These are phyloP conservation scores for Erysimum cheiri DNA, from an alignment of 441 rosid species.

Conservation along the genomic window DNA sequence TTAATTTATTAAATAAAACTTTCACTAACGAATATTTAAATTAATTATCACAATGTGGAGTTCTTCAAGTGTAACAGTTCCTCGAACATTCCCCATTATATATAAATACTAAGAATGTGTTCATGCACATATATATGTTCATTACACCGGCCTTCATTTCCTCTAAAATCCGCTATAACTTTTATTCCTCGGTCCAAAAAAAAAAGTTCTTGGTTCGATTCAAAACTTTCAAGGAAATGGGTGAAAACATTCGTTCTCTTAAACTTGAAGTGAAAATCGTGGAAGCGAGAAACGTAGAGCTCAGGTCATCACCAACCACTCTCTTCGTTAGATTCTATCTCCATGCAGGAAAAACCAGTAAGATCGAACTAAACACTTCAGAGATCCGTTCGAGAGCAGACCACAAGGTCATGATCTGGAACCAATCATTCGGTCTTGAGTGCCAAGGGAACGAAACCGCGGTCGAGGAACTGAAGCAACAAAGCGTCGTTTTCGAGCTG, in stretches of 20 bases:
- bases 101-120: slow-evolving; percentile 26
- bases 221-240: slow-evolving; percentile 40
- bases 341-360: slow-evolving; percentile 56
- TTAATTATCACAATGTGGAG: slow-evolving; percentile 27
- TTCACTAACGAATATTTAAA: slow-evolving; percentile 33
- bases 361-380: slow-evolving; percentile 58
- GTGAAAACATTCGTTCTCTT: slow-evolving; percentile 45
- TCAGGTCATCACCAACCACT: slow-evolving; percentile 44
- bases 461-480: slow-evolving; percentile 52
- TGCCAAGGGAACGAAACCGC: slow-evolving; percentile 60
- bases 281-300: slow-evolving; percentile 66
- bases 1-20: slow-evolving; percentile 16
- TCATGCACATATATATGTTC: slow-evolving; percentile 40
- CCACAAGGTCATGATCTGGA: slow-evolving; percentile 52
- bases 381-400: slow-evolving; percentile 54
- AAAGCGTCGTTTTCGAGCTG: slow-evolving; percentile 66
- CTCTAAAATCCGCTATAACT: slow-evolving; percentile 4
- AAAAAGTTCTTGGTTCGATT: background rate
- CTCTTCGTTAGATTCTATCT: slow-evolving; percentile 74
- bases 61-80: slow-evolving; percentile 18
- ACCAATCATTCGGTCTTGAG: slow-evolving; percentile 66
- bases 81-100: slow-evolving; percentile 3
- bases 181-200: background rate
- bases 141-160: slow-evolving; percentile 11
- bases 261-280: slow-evolving; percentile 58